These are phyloP conservation scores for Cucurbita argyrosperma DNA, from an alignment of 306 rosid genomes.

Conservation along the genomic window DNA sequence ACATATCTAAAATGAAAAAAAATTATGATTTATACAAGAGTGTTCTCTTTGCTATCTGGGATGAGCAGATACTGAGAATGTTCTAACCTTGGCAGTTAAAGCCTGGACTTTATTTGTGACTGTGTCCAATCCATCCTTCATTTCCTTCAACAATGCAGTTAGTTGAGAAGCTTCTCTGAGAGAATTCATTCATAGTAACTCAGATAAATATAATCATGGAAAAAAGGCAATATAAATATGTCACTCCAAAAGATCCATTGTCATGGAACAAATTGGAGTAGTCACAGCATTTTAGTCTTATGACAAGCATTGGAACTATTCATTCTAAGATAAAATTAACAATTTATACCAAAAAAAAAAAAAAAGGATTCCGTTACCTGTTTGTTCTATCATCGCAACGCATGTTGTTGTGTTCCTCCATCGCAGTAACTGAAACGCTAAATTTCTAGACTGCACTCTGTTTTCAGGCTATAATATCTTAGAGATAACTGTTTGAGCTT, in stretches of 20 bases:
- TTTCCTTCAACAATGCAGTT: slow-evolving; percentile 51
- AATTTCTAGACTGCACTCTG: not conserved
- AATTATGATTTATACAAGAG: not conserved
- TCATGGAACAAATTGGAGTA: not conserved
- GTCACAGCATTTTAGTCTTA: not conserved
- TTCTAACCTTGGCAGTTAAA: slow-evolving; percentile 48
- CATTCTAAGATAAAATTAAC: not conserved
- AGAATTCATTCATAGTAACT: not conserved
- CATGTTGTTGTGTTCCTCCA: not conserved
- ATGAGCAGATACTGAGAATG: not conserved
- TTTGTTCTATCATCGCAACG: not conserved
- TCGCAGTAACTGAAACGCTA: not conserved
- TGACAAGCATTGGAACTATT: not conserved
- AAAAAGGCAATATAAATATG: not conserved
- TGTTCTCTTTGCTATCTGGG: not conserved
- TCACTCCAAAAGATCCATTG: not conserved
- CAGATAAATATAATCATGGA: not conserved
- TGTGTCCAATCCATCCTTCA: slow-evolving; percentile 65
- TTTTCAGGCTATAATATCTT: not conserved
- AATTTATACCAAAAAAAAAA: not conserved
- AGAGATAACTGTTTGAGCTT: not conserved
- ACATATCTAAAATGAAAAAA: not conserved
- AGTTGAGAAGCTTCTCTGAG: slow-evolving; percentile 52
- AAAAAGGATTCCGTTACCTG: not conserved
- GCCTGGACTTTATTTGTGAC: slow-evolving; percentile 48